Evolutionary conservation across 179 eudicot species (phyloP).

Genomic region (Sideroxylon spinosum): DNA sequence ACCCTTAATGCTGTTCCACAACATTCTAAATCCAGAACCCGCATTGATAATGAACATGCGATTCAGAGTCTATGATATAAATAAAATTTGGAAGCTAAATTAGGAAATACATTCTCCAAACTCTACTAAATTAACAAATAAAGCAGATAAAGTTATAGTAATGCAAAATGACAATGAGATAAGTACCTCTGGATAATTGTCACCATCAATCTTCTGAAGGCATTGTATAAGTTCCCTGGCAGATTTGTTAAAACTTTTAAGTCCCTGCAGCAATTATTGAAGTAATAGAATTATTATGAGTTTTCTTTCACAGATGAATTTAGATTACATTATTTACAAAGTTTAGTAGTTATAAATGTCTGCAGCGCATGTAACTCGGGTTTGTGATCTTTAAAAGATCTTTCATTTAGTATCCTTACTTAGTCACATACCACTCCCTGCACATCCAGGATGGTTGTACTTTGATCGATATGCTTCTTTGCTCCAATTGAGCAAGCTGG

Average conservation of each 20-base stretch:
- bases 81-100: not conserved
- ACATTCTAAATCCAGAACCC: slow-evolving; percentile 79
- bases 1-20: slow-evolving; percentile 74
- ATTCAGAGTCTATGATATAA: slow-evolving; percentile 47
- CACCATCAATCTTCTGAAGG: slow-evolving; percentile 78
- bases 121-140: not conserved
- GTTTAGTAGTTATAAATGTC: not conserved
- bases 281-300: not conserved
- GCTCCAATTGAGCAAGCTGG: slow-evolving; percentile 85
- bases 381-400: not conserved
- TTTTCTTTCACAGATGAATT: not conserved
- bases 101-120: not conserved
- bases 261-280: slow-evolving; percentile 47
- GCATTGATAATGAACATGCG: slow-evolving; percentile 95
- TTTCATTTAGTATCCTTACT: slow-evolving; percentile 15
- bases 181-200: slow-evolving; percentile 84
- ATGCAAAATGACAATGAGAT: not conserved
- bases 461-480: slow-evolving; percentile 73
- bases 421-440: slow-evolving; percentile 95
- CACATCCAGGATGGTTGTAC: slow-evolving; percentile 86
- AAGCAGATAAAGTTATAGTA: not conserved
- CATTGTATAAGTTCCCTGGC: slow-evolving; percentile 76
- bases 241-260: slow-evolving; percentile 74
- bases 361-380: not conserved
- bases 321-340: not conserved